Evolutionary conservation across 1,139 yeast species (phyloP), one percentile per base, ranked within the genome.

Genomic region (Pichia sp.): DNA sequence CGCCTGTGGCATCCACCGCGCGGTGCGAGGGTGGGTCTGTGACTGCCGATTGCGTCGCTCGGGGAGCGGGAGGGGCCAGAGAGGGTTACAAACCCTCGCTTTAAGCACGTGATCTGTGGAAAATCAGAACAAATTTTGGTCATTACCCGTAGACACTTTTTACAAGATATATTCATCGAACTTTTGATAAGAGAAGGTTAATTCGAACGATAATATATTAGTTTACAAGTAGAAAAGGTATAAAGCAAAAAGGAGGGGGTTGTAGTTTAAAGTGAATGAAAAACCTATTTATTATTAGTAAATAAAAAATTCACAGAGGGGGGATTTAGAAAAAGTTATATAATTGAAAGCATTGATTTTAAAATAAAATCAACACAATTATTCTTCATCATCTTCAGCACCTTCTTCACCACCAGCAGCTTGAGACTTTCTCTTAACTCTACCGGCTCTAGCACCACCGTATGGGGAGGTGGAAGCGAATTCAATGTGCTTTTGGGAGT

Each of bases 391-490:
- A 62, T 71, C 77, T 58, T 70, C 88, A 59, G 68, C 88, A 57
- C 71, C 93, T 56, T 71, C 90, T 64, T 72, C 83, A 59, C 70
- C 73, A 34, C 40, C 34, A 58, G 71, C 69, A 72, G 77, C 83
- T 73, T 85, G 87, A 83, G 86, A 83, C 81, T 82, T 91, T 88
- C 99, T 90, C 85, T 94, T 94, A 70, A 89, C 96, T 84, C 99
- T 94, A 76, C 99, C 99, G 67, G 99, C 94, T 82, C 99, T 93
- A 67, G 97, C 99, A 81, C 99, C 99, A 75, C 99, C 99, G 89
- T 88, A 93, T 76, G 99, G 99, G 63, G 99, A 93, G 75, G 88
- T 89, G 73, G 91, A 85, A 68, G 99, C 96, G 68, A 93, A 93
- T 84, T 93, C 99, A 78, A 93, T 90, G 90, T 94, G 99, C 88